A percentile compares a stretch with the other conserved stretches of the same genome.
Evolutionary conservation across 2,329 filamentous ascomycete genomes (phyloP).

Genomic region (Pestalotiopsis sp.): DNA sequence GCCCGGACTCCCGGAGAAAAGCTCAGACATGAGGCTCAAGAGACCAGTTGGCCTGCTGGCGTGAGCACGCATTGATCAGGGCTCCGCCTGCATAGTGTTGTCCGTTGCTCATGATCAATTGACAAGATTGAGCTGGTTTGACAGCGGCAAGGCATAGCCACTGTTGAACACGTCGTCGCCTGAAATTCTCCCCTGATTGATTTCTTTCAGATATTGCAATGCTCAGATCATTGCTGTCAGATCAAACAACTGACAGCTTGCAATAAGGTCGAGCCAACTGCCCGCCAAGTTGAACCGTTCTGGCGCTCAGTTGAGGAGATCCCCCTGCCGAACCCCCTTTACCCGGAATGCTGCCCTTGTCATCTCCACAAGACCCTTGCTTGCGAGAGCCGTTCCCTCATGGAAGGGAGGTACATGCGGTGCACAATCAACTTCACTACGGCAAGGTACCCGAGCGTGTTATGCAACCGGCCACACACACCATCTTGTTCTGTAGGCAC

Average conservation of each 20-base stretch:
- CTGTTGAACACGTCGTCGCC: neutral
- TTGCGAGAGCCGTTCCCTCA: neutral
- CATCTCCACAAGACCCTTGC: neutral
- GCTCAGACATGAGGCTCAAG: neutral
- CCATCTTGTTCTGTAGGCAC: neutral
- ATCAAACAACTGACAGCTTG: neutral
- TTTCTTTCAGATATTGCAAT: neutral
- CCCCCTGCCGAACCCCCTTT: neutral
- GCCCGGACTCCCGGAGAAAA: neutral
- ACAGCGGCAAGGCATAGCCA: neutral
- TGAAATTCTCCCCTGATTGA: neutral
- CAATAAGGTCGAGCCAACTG: neutral
- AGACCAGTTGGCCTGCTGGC: neutral
- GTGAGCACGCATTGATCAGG: neutral
- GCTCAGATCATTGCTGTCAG: neutral
- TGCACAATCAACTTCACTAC: constrained; percentile 16
- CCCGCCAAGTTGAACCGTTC: neutral
- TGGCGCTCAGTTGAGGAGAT: neutral
- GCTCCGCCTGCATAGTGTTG: neutral
- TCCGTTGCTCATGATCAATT: neutral
- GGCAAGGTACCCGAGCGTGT: constrained; percentile 27
- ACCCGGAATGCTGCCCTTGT: neutral
- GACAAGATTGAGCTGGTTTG: neutral
- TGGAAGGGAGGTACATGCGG: neutral
- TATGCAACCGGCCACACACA: constrained; percentile 13